Conservation (phyloP, 225 moss, liverwort and hornwort species). For the Anthoceros angustus region DNA sequence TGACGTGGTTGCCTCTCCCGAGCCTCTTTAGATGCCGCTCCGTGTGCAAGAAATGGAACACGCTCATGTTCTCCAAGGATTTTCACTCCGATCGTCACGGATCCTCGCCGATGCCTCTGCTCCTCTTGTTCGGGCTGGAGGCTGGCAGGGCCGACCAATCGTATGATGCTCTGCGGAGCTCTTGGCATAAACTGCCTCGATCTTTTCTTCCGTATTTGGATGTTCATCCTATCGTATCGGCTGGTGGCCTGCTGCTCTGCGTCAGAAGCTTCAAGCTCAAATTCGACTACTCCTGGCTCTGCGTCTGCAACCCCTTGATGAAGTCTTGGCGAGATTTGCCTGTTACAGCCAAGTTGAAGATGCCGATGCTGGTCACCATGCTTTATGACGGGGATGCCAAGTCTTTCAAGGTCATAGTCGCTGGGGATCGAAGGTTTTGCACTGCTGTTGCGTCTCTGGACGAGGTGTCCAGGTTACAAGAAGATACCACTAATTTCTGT, state of each 20-base stretch:
- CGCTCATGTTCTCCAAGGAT: conserved; percentile 3
- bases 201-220: neutral
- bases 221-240: neutral
- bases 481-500: neutral
- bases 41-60: conserved; percentile 4
- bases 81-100: neutral
- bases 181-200: neutral
- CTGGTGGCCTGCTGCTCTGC: neutral
- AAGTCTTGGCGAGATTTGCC: conserved; percentile 4
- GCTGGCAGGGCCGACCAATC: neutral
- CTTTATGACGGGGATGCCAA: neutral
- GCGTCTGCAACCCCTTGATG: neutral
- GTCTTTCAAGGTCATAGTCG: conserved; percentile 1
- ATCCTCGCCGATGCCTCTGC: neutral
- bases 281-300: neutral
- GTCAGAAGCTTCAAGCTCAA: neutral
- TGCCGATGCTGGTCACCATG: neutral
- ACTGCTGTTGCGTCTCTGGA: neutral
- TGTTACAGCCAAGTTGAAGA: neutral
- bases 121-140: neutral
- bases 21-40: neutral
- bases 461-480: neutral
- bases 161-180: neutral
- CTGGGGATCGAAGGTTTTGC: neutral
- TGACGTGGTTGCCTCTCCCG: neutral